phyloP scores from a whole-genome alignment of 164 flowering plant genomes.

The Vitis cinerea region DNA sequence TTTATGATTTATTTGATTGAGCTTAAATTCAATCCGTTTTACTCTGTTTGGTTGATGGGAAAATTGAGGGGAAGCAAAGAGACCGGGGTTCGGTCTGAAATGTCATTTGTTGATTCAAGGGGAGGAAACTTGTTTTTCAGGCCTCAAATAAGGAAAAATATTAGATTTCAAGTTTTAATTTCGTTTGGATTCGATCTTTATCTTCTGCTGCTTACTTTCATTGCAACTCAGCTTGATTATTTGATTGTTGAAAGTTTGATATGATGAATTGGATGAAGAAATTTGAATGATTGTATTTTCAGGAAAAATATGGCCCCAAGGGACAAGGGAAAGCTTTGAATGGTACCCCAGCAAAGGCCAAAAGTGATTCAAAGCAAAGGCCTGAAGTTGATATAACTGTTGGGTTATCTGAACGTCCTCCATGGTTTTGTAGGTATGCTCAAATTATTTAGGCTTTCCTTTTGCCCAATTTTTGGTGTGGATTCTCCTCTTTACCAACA shows the following conservation, averaged over 20 bases:
- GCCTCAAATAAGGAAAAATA: too few species aligned
- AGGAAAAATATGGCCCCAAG: constrained; percentile 99
- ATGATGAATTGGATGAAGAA: too few species aligned
- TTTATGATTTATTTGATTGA: not conserved
- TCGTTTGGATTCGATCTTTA: too few species aligned
- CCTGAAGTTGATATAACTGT: constrained; percentile 82
- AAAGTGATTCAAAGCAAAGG: constrained; percentile 47
- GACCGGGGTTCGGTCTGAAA: too few species aligned
- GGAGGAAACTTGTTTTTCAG: too few species aligned
- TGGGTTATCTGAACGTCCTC: constrained; percentile 80
- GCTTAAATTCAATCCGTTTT: not conserved
- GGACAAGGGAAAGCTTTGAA: constrained; percentile 60
- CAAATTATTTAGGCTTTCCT: not conserved
- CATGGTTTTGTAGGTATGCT: constrained; percentile 93
- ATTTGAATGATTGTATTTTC: constrained; percentile 13
- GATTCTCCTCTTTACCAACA: not conserved
- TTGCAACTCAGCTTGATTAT: too few species aligned
- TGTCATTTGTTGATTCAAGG: too few species aligned
- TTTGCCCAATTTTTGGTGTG: not conserved
- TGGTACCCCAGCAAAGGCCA: constrained; percentile 47
- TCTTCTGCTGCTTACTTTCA: too few species aligned
- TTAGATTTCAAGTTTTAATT: too few species aligned
- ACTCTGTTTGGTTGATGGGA: not conserved
- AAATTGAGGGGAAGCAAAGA: too few species aligned
- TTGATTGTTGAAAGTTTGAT: too few species aligned